Evolutionary conservation across 2,329 filamentous ascomycete species (phyloP).

Genomic region (Zasmidium citrigriseum): DNA sequence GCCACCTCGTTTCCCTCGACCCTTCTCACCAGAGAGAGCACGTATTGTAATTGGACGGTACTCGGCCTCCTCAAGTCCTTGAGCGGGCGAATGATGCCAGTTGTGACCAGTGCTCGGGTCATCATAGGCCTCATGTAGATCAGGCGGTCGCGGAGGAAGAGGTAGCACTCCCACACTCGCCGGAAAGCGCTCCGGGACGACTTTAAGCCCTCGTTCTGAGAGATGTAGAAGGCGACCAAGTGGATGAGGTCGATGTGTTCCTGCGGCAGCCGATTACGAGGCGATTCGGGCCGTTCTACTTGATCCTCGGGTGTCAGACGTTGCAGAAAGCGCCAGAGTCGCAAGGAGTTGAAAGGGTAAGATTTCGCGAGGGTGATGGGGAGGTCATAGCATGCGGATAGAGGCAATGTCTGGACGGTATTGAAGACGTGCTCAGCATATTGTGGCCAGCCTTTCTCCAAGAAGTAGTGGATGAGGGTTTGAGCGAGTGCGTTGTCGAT

Average conservation of each 20-base stretch:
- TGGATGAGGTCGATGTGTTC: conserved; percentile 47
- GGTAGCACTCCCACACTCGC: conserved; percentile 51
- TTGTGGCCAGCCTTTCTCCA: conserved; percentile 1
- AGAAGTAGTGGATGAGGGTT: conserved; percentile 22
- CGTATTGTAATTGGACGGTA: conserved; percentile 41
- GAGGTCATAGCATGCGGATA: conserved; percentile 22
- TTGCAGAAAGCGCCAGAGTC: conserved; percentile 6
- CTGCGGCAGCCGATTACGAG: conserved; percentile 26
- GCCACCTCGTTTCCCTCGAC: conserved; percentile 48
- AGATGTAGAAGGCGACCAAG: conserved; percentile 46
- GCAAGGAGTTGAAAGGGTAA: background rate
- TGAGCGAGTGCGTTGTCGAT: conserved; percentile 14
- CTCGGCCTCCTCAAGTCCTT: conserved; percentile 37
- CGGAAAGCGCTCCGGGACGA: conserved; percentile 47
- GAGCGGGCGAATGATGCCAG: conserved; percentile 49
- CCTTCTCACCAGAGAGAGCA: conserved; percentile 44
- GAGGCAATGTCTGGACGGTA: conserved; percentile 14
- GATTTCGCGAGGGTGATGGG: conserved; percentile 22
- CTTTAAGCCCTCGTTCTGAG: conserved; percentile 38
- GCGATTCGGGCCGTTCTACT: background rate
- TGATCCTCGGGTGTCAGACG: conserved; percentile 12
- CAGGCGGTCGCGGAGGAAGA: conserved; percentile 43
- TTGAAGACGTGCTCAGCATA: conserved; percentile 26
- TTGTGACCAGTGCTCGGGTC: conserved; percentile 52
- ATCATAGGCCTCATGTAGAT: conserved; percentile 47